A percentile compares a stretch with the other conserved stretches of the same genome.
phyloP scores from a whole-genome alignment of 1,284 basidiomycete genomes.

The Ustanciosporium gigantosporum region DNA sequence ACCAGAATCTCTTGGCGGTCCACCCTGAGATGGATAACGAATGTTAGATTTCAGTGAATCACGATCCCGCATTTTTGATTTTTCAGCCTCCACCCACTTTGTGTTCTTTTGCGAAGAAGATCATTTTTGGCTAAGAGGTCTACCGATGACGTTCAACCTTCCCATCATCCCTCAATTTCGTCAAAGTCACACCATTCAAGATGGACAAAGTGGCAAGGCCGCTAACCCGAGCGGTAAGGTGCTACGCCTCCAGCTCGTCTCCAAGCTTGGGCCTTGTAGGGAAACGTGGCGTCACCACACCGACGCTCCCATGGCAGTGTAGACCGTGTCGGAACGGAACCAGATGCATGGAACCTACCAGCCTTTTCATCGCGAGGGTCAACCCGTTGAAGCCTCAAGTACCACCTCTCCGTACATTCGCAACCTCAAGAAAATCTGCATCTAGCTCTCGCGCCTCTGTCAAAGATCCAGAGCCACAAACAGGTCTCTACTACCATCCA shows the following conservation, averaged over 20 bases:
- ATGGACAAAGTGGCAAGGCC: background rate
- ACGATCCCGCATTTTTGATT: background rate
- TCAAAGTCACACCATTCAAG: background rate
- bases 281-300: background rate
- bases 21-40: background rate
- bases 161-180: background rate
- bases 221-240: no score
- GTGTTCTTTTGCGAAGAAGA: background rate
- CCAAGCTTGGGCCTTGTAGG: background rate
- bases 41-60: background rate
- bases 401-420: background rate
- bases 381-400: no score
- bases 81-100: background rate
- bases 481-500: slow-evolving; percentile 47
- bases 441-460: background rate
- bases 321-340: no score
- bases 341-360: no score
- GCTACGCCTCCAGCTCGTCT: background rate
- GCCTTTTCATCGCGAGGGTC: no score
- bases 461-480: slow-evolving; percentile 33
- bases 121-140: background rate
- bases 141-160: no score
- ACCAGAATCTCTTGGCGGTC: no score
- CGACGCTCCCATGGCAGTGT: no score
- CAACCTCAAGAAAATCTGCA: background rate